Evolutionary conservation across 306 rosid species (phyloP).

Genomic region (Phaseolus lunatus): DNA sequence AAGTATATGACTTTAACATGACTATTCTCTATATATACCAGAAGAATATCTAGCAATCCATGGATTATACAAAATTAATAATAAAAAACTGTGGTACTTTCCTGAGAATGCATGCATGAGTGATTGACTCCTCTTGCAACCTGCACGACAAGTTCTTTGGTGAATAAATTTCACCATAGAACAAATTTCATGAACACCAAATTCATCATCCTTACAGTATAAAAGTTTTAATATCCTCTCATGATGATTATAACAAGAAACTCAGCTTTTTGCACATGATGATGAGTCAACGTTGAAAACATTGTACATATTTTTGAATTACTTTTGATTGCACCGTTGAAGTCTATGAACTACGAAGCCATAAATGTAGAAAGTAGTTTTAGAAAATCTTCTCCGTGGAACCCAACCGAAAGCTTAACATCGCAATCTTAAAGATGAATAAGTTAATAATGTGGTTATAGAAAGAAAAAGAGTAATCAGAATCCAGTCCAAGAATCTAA

Average conservation of each 20-base stretch:
- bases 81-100: not conserved
- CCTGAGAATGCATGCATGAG: not conserved
- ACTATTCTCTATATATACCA: slow-evolving; percentile 22
- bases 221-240: not conserved
- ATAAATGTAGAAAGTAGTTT: slow-evolving; percentile 29
- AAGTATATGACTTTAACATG: not conserved
- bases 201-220: not conserved
- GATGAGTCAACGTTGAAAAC: slow-evolving; percentile 38
- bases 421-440: slow-evolving; percentile 7
- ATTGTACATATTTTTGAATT: slow-evolving; percentile 29
- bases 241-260: not conserved
- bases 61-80: not conserved
- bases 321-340: slow-evolving; percentile 26
- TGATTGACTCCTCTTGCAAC: not conserved
- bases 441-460: slow-evolving; percentile 23
- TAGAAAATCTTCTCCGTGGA: slow-evolving; percentile 30
- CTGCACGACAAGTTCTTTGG: not conserved
- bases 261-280: slow-evolving; percentile 34
- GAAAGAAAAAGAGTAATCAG: slow-evolving; percentile 17
- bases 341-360: slow-evolving; percentile 5
- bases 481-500: slow-evolving; percentile 49
- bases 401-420: slow-evolving; percentile 44
- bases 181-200: not conserved
- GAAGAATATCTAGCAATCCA: not conserved
- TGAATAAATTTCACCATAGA: not conserved